Evolutionary conservation across 2,329 filamentous ascomycete genomes (phyloP), one percentile per base, ranked within the genome.

Genomic region (Alternaria ventricosa): DNA sequence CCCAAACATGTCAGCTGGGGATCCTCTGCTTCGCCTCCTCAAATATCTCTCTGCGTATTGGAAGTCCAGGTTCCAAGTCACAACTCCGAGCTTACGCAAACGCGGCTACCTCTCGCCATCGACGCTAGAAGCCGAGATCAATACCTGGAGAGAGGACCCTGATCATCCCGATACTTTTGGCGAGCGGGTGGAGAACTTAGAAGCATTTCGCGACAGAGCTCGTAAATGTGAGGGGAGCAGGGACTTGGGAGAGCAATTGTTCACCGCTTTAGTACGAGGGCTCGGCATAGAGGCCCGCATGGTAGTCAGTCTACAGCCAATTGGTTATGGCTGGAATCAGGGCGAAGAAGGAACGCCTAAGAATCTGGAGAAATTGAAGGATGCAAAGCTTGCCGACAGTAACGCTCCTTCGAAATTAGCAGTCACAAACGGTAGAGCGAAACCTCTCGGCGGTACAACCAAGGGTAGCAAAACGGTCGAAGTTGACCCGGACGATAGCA

Each of bases 281-380:
- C 77, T 98, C 11, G 92, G 92, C 0, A 82, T 98, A 3, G 93
- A 97, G 73, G 88, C 93, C 11, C 87, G 95, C 28, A 87, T 98
- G 84, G 89, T 98, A 3, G 89, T 90, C 10, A 97, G 89, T 75
- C 77, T 99, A 44, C 96, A 98, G 75, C 91, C 94, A 1, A 82
- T 93, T 22, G 96, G 96, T 0, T 97, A 96, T 78, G 94, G 94
- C 2, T 98, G 93, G 90, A 96, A 89, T 64, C 96, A 95, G 78
- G 81, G 86, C 11, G 96, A 99, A 79, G 92, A 96, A 55, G 92
- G 91, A 6, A 87, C 88, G 12, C 73, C 84, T 9, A 79, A 76
- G 69, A 86, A 74, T 41, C 46, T 78, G 11, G 65, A 71, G 10
- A 75, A 69, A 27, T 47, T 74, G 49, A 70, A 71, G 27, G 62